phyloP scores from a whole-genome alignment of 345 rosid genomes.

The Anacardium occidentale region DNA sequence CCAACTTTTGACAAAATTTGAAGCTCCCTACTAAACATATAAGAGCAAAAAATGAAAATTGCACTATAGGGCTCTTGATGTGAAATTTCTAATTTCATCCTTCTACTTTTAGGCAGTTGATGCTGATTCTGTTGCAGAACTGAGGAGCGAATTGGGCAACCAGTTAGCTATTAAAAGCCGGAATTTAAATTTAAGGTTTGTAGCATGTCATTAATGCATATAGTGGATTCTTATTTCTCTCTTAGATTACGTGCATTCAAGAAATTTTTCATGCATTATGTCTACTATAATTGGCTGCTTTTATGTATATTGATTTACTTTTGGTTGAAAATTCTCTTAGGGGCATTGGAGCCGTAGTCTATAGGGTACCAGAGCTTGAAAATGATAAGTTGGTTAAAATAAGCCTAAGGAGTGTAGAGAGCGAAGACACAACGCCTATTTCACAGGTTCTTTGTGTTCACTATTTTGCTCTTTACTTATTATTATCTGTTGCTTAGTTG shows the following conservation, averaged over 20 bases:
- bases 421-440: slow-evolving; percentile 63
- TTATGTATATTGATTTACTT: background rate
- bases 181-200: slow-evolving; percentile 44
- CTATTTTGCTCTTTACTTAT: background rate
- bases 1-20: background rate
- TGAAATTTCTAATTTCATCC: background rate
- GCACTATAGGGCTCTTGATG: background rate
- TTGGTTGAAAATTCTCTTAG: slow-evolving; percentile 19
- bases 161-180: slow-evolving; percentile 60
- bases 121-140: slow-evolving; percentile 50
- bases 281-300: background rate
- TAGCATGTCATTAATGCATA: background rate
- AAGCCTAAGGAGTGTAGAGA: slow-evolving; percentile 60
- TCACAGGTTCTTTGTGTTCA: slow-evolving; percentile 31
- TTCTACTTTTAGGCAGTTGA: slow-evolving; percentile 50
- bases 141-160: slow-evolving; percentile 74
- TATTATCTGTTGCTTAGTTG: background rate
- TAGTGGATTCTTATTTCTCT: background rate
- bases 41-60: background rate
- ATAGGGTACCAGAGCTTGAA: slow-evolving; percentile 53
- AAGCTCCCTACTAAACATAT: too few species aligned
- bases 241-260: background rate
- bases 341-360: slow-evolving; percentile 70
- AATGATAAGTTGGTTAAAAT: slow-evolving; percentile 59
- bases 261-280: background rate